phyloP scores from a whole-genome alignment of 2,329 filamentous ascomycete species.

The Alternaria longipes region DNA sequence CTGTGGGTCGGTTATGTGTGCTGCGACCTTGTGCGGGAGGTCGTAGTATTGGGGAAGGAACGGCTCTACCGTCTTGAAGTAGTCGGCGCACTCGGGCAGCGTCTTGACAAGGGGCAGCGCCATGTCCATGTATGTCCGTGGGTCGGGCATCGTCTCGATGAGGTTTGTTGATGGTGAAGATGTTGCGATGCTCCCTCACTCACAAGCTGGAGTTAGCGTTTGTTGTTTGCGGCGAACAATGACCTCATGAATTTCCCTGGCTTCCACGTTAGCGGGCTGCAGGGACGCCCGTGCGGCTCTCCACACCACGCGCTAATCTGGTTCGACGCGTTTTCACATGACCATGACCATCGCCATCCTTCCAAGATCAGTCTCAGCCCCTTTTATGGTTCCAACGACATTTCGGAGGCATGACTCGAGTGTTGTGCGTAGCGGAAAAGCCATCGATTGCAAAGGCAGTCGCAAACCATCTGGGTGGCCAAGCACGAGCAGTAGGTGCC shows the following conservation, averaged over 20 bases:
- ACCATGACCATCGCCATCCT: slow-evolving; percentile 13
- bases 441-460: slow-evolving; percentile 96
- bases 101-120: slow-evolving; percentile 75
- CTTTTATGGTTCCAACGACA: slow-evolving; percentile 14
- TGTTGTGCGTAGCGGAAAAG: slow-evolving; percentile 85
- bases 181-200: slow-evolving; percentile 10
- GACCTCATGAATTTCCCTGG: slow-evolving; percentile 38
- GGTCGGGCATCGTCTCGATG: slow-evolving; percentile 55
- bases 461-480: slow-evolving; percentile 85
- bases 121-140: slow-evolving; percentile 34
- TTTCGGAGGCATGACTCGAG: slow-evolving; percentile 55
- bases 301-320: slow-evolving; percentile 34
- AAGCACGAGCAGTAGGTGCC: slow-evolving; percentile 69
- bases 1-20: slow-evolving; percentile 67
- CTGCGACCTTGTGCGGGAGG: slow-evolving; percentile 58
- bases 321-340: slow-evolving; percentile 51
- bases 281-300: slow-evolving; percentile 21
- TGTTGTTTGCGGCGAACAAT: slow-evolving; percentile 21
- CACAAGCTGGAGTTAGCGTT: slow-evolving; percentile 1
- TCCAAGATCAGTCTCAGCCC: slow-evolving; percentile 1
- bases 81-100: slow-evolving; percentile 79
- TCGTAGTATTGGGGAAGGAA: slow-evolving; percentile 72
- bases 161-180: background rate
- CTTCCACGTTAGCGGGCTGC: slow-evolving; percentile 15
- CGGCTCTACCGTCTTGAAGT: slow-evolving; percentile 75